Evolutionary conservation across 192 early-diverging fungal species (phyloP), one percentile per base, ranked within the genome.

Genomic region (Backusella liffmaniae): DNA sequence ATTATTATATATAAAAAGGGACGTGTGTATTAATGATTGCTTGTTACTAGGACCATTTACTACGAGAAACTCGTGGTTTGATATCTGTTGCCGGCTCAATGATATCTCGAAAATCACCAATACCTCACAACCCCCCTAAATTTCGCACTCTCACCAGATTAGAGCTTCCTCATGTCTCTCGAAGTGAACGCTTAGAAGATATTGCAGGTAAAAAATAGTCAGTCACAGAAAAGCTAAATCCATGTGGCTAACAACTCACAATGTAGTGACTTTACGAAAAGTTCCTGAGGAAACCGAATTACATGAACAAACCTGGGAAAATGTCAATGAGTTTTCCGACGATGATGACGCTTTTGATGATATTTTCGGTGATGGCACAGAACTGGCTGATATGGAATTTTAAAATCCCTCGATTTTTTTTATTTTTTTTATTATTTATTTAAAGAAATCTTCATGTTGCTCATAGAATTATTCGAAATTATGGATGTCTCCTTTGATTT

Each of bases 341-440:
- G 67, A 68, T 12, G 67, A 69, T 1, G 37, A 69, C 0, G 10
- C 0, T 1, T 69, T 37, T 69, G 67, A 69, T 41, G 21, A 69
- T 21, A 69, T 69, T 4, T 69, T 69, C 35, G 67, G 67, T 12
- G 67, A 69, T 69, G 67, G 67, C 0, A 12, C 35, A 12, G 67
- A 69, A 9, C 5, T 39, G 10, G 67, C 21, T 21, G 67, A 69
- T 21, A 39, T 69, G 36, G 67, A 41, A 5, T 49, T 49, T 49
- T 49, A 49, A 49, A 0, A 18, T 5, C 18, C 5, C 18, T 32
- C 32, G 32, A 32, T 32, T 32, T 32, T 32, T 32, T 32, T 26
- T n/a, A n/a, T n/a, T n/a, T 32, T 32, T 32, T 32, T 32, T 1
- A 32, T 32, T 32, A 32, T 32, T 32, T 32, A 32, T 32, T 32